Conservation (phyloP, 2,329 filamentous ascomycete genomes). For the Pleomassaria siparia region DNA sequence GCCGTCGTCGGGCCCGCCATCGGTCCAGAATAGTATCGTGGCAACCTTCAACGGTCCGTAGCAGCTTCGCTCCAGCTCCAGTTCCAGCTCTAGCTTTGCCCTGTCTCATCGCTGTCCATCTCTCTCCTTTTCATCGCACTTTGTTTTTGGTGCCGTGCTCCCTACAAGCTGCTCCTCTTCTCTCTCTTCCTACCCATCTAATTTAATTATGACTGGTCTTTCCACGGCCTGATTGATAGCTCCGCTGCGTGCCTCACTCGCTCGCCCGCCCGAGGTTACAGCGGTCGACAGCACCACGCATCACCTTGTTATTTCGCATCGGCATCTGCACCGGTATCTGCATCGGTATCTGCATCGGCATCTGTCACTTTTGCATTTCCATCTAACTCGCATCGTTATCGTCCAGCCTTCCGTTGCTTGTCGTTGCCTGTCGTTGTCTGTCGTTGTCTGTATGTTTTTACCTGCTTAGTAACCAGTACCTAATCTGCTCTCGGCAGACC, state of each 20-base stretch:
- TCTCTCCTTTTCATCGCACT: constrained; percentile 7
- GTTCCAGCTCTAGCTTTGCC: constrained; percentile 3
- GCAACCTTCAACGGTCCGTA: constrained; percentile 43
- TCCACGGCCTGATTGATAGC: constrained; percentile 18
- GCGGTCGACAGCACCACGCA: constrained; percentile 2
- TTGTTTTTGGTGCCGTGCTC: constrained; percentile 12
- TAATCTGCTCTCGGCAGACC: constrained; percentile 20
- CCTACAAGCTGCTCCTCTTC: constrained; percentile 9
- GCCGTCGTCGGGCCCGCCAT: no score
- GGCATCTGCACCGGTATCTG: not conserved
- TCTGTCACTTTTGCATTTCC: not conserved
- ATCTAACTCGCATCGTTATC: constrained; percentile 7
- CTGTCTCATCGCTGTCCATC: constrained; percentile 7
- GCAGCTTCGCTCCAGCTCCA: constrained; percentile 19
- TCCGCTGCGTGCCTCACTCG: constrained; percentile 16
- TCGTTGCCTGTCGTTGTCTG: constrained; percentile 2
- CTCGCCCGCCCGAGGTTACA: constrained; percentile 11
- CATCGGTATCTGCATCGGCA: not conserved
- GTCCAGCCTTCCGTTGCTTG: constrained; percentile 5
- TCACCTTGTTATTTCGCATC: constrained; percentile 4
- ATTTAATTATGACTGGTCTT: constrained; percentile 13
- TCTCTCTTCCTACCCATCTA: no score
- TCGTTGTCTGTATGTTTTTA: not conserved
- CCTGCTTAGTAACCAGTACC: constrained; percentile 7
- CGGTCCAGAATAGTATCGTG: constrained; percentile 41